Evolutionary conservation across 2,329 filamentous ascomycete genomes (phyloP), one percentile per base, ranked within the genome.

Genomic region (Plectosphaerella plurivora): DNA sequence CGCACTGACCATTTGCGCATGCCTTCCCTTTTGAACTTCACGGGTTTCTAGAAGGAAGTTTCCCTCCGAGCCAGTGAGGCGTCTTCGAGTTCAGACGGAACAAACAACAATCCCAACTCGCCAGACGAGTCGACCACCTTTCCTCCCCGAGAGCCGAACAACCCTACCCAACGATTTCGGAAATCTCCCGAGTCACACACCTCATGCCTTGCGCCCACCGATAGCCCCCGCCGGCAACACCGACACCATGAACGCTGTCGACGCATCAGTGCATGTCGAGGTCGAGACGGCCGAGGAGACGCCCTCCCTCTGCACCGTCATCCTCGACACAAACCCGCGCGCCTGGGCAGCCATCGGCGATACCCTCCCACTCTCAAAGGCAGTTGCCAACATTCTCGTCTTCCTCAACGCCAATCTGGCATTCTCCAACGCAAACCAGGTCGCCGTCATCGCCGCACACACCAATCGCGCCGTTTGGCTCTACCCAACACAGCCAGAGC

Each of bases 401-500:
- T 97, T 97, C 73, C 86, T 97, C 73, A 97, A 99, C 70, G 91
- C 93, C 51, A 95, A 99, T 67, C 81, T 99, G 33, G 91, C 94
- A 59, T 92, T 93, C 67, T 95, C 92, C 71, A 93, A 94, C 69
- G 84, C 89, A 51, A 97, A 97, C 72, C 89, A 93, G 68, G 89
- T 97, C 47, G 91, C 92, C 55, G 82, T 99, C 15, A 83, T 99
- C 56, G 94, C 93, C 35, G 91, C 91, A 9, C 94, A 99, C 67
- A 86, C 85, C 59, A 87, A 94, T 64, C 86, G 88, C 57, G 90
- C 93, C 52, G 81, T 86, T 64, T 99, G 92, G 85, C 85, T 99
- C 4, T 97, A 97, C 64, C 94, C 94, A 0, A 68, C 75, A 3
- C 69, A 72, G 8, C 69, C 66, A 25, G 65, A 61, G 24, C 56